Base-by-base conservation (phyloP, 2,329 filamentous ascomycete genomes). In the Aspergillus sp. region DNA sequence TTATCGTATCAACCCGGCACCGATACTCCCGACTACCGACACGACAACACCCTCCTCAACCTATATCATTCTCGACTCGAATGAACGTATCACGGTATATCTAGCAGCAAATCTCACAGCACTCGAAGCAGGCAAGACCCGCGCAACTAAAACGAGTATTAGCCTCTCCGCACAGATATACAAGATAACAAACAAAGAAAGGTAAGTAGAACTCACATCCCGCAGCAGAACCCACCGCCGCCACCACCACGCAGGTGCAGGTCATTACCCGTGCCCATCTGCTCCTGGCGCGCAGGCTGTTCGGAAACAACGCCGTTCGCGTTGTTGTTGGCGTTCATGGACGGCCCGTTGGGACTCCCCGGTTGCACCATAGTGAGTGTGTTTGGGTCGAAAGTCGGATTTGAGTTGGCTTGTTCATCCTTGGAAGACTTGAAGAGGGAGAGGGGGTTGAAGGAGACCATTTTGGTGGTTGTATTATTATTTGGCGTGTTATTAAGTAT, bases 211-310 rank as follows among this genome's bases (percentile, higher is more conserved):
- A 61, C 62, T 55, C 64, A 71, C 68, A 69, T 55, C 61, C 68
- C 68, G 49, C 68, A 71, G 61, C 68, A 71, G 8, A 67, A 51
- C 18, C 66, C 67, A 36, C 65, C 66, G n/a, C 45, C 62, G 20
- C 64, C 66, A 57, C 67, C 68, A 61, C 68, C 68, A 47, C 68
- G 68, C 39, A 71, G 55, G 38, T 67, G 58, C 66, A 68, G 62
- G 9, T 62, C 48, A 11, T 11, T 17, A 11, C 9, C 26, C 8
- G 26, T 30, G 26, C 9, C 11, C 58, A 58, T 68, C 38, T 58
- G 52, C 44, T 63, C 62, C 22, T 63, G 62, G 20, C 49, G 41
- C 62, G 69, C 68, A 20, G 66, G 61, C 48, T 68, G 66, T 55
- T 67, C 53, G 5, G 60, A 49, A 17, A 67, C 59, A n/a, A 62